These are phyloP conservation scores for Neurospora sp. DNA, from an alignment of 495 filamentous ascomycete species.

Conservation along the genomic window DNA sequence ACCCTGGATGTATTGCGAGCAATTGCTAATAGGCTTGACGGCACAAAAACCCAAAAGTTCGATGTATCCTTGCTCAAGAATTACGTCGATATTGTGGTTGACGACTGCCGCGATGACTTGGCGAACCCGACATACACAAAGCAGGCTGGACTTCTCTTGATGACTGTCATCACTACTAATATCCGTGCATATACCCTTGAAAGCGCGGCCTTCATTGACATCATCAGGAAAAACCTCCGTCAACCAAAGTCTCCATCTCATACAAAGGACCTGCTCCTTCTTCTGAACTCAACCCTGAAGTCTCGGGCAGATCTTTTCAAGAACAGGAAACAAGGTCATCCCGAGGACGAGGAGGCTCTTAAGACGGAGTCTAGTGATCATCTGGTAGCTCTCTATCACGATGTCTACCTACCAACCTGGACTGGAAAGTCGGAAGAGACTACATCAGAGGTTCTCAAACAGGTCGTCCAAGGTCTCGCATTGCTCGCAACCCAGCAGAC, in stretches of 20 bases:
- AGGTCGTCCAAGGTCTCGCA: conserved; percentile 30
- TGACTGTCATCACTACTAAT: conserved; percentile 29
- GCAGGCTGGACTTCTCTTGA: conserved; percentile 35
- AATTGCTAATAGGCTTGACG: conserved; percentile 29
- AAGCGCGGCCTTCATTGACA: conserved; percentile 22
- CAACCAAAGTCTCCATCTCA: conserved; percentile 30
- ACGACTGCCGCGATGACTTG: conserved; percentile 35
- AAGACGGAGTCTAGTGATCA: conserved; percentile 7
- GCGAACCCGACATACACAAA: conserved; percentile 33
- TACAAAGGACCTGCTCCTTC: conserved; percentile 29
- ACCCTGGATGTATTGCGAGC: conserved; percentile 36
- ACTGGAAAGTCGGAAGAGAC: conserved; percentile 14
- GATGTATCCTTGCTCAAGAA: conserved; percentile 21
- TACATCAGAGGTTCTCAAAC: conserved; percentile 24
- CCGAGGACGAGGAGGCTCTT: conserved; percentile 15
- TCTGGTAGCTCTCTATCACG: conserved; percentile 22
- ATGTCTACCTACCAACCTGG: conserved; percentile 33
- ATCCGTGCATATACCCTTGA: conserved; percentile 23
- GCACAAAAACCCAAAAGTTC: conserved; percentile 22
- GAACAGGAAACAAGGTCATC: conserved; percentile 11
- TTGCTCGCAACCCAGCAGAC: conserved; percentile 25
- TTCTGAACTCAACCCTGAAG: conserved; percentile 31
- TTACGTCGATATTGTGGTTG: conserved; percentile 28
- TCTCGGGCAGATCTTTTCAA: conserved; percentile 23
- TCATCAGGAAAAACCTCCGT: conserved; percentile 27